Base-by-base conservation (phyloP, 1,139 yeast species). In the Citeromyces siamensis region DNA sequence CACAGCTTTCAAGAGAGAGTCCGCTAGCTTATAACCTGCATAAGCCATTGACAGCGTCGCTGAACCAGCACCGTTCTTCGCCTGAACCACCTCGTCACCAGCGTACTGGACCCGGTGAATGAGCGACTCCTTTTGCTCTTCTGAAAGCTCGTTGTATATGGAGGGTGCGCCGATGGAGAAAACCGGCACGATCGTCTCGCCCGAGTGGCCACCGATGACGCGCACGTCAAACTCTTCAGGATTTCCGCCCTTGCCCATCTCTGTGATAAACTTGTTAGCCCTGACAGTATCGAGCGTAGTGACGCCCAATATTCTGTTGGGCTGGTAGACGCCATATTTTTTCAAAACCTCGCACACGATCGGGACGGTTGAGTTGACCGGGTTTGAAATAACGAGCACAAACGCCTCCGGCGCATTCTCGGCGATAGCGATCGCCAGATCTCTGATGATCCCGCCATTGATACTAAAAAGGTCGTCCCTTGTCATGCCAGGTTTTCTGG, bases 401-500 rank as follows among this genome's bases (percentile, higher is more conserved):
- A 79, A 75, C 26, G 94, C 94, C 43, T 73, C 62, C 49, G 94
- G 94, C 40, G 80, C 70, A 60, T 63, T 54, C 40, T 71, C 69
- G 37, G 94, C 93, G 50, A 83, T 76, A 37, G 83, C 84, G 58
- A 72, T 74, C 46, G 94, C 88, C 52, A 88, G 67, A 58, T 77
- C 88, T 48, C 81, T 70, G 40, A 88, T 86, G 59, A 88, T 88
- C 37, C 86, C 81, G 35, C 95, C 95, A 56, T 88, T 88, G 66
- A 90, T 83, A 64, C 76, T 76, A 72, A 88, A 85, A 57, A 88
- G 71, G 57, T 88, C 96, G 58, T 88, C 96, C 62, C 97, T 78
- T 46, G 96, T 83, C 97, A 88, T 88, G 49, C 96, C 96, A 40
- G 96, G 96, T 67, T 88, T 88, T 67, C 97, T 77, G 58, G 96